Evolutionary conservation across 2,329 filamentous ascomycete genomes (phyloP).

Genomic region (Pezicula carpinea): DNA sequence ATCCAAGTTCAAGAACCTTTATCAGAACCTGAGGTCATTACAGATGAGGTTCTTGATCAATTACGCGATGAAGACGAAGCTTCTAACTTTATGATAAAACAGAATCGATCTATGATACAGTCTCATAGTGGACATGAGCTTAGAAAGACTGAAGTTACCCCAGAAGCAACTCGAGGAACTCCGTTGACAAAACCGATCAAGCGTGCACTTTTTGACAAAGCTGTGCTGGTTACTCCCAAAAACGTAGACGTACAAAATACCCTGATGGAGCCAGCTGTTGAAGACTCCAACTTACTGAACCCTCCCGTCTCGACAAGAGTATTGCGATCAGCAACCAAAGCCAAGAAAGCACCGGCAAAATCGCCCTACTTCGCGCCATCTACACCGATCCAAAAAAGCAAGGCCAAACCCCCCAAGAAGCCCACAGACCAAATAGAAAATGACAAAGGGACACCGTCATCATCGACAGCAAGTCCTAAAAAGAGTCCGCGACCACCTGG

Average conservation of each 20-base stretch:
- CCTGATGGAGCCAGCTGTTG: background rate
- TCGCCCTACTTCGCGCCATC: constrained; percentile 26
- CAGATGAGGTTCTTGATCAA: too few species aligned
- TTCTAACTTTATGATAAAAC: too few species aligned
- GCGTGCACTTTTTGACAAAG: too few species aligned
- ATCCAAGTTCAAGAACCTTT: too few species aligned
- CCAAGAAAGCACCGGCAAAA: constrained; percentile 20
- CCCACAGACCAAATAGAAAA: background rate
- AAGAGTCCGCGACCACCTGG: constrained; percentile 17
- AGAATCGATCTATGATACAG: too few species aligned
- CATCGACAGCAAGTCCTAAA: constrained; percentile 6
- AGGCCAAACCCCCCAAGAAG: constrained; percentile 4
- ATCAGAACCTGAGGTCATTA: too few species aligned
- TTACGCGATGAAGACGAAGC: too few species aligned
- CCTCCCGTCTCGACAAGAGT: too few species aligned
- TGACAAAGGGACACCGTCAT: background rate
- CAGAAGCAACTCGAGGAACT: too few species aligned
- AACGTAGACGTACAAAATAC: background rate
- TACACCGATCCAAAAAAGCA: constrained; percentile 4
- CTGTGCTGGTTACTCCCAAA: background rate
- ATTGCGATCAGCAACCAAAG: constrained; percentile 8
- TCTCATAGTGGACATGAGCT: too few species aligned
- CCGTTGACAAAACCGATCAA: too few species aligned
- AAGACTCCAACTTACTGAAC: background rate
- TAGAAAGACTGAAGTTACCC: too few species aligned